phyloP scores from a whole-genome alignment of 345 rosid genomes.

The Rhodamnia argentea region DNA sequence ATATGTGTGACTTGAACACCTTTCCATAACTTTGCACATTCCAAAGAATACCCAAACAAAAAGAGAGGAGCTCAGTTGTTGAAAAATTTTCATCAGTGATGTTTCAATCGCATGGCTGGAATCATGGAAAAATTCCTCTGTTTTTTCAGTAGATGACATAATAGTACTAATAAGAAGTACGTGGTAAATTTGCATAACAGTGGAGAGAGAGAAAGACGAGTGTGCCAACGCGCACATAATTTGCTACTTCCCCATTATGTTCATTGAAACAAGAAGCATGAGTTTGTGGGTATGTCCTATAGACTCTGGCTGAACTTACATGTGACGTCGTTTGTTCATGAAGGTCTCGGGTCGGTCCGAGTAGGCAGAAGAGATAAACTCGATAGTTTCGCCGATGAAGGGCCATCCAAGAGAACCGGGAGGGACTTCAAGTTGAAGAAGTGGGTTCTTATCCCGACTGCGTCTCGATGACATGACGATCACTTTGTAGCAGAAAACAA shows the following conservation, averaged over 20 bases:
- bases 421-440: slow-evolving; percentile 28
- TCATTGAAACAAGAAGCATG: neutral
- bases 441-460: neutral
- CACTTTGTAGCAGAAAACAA: slow-evolving; percentile 8
- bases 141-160: neutral
- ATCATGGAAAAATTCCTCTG: neutral
- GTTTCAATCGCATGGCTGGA: neutral
- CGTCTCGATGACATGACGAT: neutral
- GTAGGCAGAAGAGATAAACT: slow-evolving; percentile 73
- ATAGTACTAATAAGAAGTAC: neutral
- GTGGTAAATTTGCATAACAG: neutral
- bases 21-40: slow-evolving; percentile 53
- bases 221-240: neutral
- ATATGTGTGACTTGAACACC: slow-evolving; percentile 96
- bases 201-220: neutral
- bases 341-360: slow-evolving; percentile 84
- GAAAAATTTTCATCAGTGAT: neutral
- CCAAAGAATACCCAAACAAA: neutral
- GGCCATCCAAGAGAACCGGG: slow-evolving; percentile 86
- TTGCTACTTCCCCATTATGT: neutral
- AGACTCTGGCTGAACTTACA: slow-evolving; percentile 21
- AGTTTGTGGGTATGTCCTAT: neutral
- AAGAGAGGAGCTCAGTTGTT: neutral
- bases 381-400: slow-evolving; percentile 77
- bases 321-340: slow-evolving; percentile 71